These are phyloP conservation scores for Trichopus zeylanicus DNA, from an alignment of 116 monocot species.

Conservation along the genomic window DNA sequence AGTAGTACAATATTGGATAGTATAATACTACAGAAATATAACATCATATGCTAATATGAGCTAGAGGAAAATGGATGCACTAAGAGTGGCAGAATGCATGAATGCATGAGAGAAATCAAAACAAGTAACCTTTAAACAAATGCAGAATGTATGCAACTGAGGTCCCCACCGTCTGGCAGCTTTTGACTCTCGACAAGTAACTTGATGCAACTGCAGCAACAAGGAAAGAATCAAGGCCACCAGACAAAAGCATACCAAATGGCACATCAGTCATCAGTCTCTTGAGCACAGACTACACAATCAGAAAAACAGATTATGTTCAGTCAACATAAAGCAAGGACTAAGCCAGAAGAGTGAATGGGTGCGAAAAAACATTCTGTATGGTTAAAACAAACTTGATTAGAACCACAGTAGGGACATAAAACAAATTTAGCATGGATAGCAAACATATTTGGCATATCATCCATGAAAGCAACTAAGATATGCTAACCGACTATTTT, in stretches of 20 bases:
- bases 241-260: slow-evolving; percentile 93
- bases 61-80: too few species aligned
- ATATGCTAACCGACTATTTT: background rate
- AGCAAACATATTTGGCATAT: background rate
- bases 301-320: background rate
- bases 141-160: slow-evolving; percentile 88
- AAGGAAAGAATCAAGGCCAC: slow-evolving; percentile 95
- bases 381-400: too few species aligned
- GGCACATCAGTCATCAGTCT: slow-evolving; percentile 98
- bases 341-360: background rate
- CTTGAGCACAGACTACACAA: slow-evolving; percentile 72
- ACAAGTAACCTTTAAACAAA: slow-evolving; percentile 66
- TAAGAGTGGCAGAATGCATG: too few species aligned
- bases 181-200: slow-evolving; percentile 54
- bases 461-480: background rate
- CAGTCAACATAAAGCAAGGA: background rate
- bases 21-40: too few species aligned
- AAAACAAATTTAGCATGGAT: too few species aligned
- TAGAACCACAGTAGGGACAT: too few species aligned
- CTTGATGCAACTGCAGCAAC: slow-evolving; percentile 93
- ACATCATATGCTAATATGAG: too few species aligned
- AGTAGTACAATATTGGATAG: too few species aligned
- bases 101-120: too few species aligned
- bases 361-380: background rate
- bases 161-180: slow-evolving; percentile 80